Evolutionary conservation across 169 alveolate species (phyloP).

Genomic region (Blepharisma undulans): DNA sequence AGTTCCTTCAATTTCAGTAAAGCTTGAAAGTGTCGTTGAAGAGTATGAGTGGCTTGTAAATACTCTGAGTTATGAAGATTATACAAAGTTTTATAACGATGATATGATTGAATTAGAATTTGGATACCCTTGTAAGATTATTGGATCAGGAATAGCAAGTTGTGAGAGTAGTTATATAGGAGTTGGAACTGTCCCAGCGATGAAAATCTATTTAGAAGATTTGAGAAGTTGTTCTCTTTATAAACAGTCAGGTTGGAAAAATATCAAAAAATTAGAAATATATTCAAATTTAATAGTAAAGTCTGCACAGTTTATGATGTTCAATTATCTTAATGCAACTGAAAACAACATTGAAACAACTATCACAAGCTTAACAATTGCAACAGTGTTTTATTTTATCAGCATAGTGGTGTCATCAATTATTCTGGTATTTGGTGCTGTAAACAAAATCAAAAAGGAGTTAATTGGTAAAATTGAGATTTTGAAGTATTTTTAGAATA

Average conservation of each 20-base stretch:
- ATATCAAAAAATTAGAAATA: background rate
- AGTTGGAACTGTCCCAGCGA: background rate
- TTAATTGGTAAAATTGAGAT: background rate
- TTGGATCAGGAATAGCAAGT: background rate
- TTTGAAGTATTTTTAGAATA: background rate
- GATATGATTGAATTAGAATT: background rate
- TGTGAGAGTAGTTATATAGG: background rate
- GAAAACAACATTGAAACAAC: background rate
- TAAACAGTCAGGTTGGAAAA: background rate
- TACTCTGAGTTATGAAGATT: background rate
- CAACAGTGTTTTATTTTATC: background rate
- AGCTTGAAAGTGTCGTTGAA: background rate
- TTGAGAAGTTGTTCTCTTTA: background rate
- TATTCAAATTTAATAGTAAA: background rate
- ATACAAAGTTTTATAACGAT: background rate
- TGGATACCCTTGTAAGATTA: background rate
- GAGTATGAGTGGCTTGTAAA: background rate
- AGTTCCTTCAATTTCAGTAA: background rate
- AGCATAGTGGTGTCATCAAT: background rate
- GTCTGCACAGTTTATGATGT: background rate
- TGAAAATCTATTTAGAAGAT: background rate
- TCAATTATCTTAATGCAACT: background rate
- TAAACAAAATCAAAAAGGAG: background rate
- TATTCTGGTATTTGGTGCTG: background rate
- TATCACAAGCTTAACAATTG: background rate